Evolutionary conservation across 2,329 filamentous ascomycete genomes (phyloP).

Genomic region (Paecilomyces sp.): DNA sequence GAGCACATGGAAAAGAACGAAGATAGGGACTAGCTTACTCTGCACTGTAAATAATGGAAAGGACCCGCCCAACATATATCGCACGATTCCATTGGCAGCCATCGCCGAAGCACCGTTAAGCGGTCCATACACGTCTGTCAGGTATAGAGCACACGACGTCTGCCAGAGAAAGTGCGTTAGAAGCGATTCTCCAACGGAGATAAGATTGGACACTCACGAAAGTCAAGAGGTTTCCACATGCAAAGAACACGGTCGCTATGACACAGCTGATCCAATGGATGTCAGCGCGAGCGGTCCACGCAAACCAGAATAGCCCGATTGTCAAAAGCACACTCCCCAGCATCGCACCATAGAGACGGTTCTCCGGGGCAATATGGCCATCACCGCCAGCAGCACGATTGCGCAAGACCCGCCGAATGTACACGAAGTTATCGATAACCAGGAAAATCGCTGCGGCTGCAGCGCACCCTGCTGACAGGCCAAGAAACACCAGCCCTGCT

Average conservation of each 20-base stretch:
- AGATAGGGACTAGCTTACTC: conserved; percentile 6
- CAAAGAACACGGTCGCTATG: conserved; percentile 17
- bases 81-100: conserved; percentile 26
- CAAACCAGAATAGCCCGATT: conserved; percentile 42
- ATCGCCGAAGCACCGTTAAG: conserved; percentile 19
- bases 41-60: conserved; percentile 29
- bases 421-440: conserved; percentile 11
- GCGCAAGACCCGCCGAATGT: conserved; percentile 9
- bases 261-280: conserved; percentile 34
- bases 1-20: background rate
- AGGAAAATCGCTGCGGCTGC: conserved; percentile 34
- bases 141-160: conserved; percentile 24
- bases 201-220: conserved; percentile 29
- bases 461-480: conserved; percentile 64
- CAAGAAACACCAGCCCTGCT: conserved; percentile 46
- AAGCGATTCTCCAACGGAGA: background rate
- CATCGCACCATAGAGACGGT: conserved; percentile 42
- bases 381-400: conserved; percentile 10
- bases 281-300: conserved; percentile 35
- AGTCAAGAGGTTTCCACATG: conserved; percentile 18
- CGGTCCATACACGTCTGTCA: conserved; percentile 21
- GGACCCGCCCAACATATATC: conserved; percentile 23
- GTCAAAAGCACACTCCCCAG: conserved; percentile 44
- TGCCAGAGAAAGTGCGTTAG: background rate
- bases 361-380: conserved; percentile 44